These are phyloP conservation scores for Paecilomyces variotii DNA, from an alignment of 2,329 filamentous ascomycete species.

Conservation along the genomic window DNA sequence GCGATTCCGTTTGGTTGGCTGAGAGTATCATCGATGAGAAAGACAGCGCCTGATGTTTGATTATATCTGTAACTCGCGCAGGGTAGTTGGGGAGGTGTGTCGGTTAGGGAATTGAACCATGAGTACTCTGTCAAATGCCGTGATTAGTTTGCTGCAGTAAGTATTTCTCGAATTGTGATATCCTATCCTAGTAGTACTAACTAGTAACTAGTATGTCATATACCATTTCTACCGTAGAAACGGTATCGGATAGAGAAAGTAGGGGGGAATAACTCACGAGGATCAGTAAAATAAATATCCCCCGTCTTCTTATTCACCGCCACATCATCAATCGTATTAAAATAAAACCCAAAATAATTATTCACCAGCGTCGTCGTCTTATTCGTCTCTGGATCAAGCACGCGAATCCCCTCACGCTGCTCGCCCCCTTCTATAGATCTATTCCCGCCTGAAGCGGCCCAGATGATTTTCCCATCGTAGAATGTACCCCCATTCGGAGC, in stretches of 20 bases:
- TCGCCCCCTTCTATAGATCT: constrained; percentile 27
- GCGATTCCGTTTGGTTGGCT: constrained; percentile 40
- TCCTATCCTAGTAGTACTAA: no score
- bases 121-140: constrained; percentile 18
- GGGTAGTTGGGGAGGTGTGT: constrained; percentile 26
- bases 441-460: constrained; percentile 31
- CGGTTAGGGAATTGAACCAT: constrained; percentile 28
- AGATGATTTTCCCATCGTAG: constrained; percentile 33
- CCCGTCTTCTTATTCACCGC: constrained; percentile 11
- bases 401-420: constrained; percentile 35
- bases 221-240: no score
- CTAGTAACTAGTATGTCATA: no score
- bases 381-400: constrained; percentile 39
- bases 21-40: constrained; percentile 35
- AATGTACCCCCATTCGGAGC: constrained; percentile 36
- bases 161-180: no score
- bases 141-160: no score
- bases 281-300: constrained; percentile 18
- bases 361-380: constrained; percentile 35
- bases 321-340: constrained; percentile 16
- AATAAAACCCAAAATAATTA: constrained; percentile 29
- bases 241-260: no score
- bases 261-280: not conserved
- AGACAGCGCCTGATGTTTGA: constrained; percentile 31
- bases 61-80: constrained; percentile 36